phyloP scores from a whole-genome alignment of 495 filamentous ascomycete species.

The Aspergillus carlsbadensis region DNA sequence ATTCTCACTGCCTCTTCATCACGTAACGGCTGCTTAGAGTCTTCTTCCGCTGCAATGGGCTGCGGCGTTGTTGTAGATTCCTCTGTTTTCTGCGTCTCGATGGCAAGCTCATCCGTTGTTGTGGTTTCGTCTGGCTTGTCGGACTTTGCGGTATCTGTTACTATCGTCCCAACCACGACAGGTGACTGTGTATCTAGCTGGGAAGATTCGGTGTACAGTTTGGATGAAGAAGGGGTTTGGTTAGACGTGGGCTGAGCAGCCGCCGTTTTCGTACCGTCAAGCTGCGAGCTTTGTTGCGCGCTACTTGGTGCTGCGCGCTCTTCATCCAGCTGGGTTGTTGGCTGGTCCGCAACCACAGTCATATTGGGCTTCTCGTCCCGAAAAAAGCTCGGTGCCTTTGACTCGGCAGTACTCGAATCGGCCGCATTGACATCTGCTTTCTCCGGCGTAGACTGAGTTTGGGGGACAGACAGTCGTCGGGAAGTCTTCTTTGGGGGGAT shows the following conservation, averaged over 20 bases:
- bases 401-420: constrained; percentile 56
- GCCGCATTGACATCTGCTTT: constrained; percentile 49
- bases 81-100: constrained; percentile 7
- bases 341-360: constrained; percentile 35
- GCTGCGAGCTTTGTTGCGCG: constrained; percentile 21
- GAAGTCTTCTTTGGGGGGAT: constrained; percentile 67
- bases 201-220: constrained; percentile 9
- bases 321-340: constrained; percentile 34
- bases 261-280: constrained; percentile 25
- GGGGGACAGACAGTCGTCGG: constrained; percentile 52
- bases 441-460: constrained; percentile 53
- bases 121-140: constrained; percentile 14
- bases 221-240: constrained; percentile 8
- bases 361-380: constrained; percentile 52
- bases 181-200: not conserved
- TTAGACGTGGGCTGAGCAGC: constrained; percentile 17
- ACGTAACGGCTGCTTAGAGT: constrained; percentile 22
- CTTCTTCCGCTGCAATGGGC: constrained; percentile 18
- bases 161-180: not conserved
- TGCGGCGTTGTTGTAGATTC: constrained; percentile 15
- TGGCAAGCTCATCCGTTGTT: constrained; percentile 8
- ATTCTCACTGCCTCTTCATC: constrained; percentile 37
- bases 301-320: constrained; percentile 17
- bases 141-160: not conserved
- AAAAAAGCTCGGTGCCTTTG: constrained; percentile 47